Base-by-base conservation (phyloP, 2,329 filamentous ascomycete species). In the Xylaria arbuscula region DNA sequence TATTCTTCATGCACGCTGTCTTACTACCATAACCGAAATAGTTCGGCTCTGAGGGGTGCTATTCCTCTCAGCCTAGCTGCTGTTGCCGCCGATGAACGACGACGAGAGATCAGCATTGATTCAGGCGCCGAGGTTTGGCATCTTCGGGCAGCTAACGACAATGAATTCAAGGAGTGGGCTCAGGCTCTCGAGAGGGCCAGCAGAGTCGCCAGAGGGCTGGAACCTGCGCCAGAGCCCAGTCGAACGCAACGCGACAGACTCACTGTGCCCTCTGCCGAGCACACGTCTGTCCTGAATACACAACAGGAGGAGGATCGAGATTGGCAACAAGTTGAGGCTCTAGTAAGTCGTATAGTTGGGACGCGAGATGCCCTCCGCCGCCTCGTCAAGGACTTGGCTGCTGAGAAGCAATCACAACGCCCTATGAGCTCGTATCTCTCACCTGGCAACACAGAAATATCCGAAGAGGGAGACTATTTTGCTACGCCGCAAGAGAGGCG, bases 91-190 rank as follows among this genome's bases (percentile, higher is more conserved):
- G 94, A 97, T 77, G 93, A 96, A 78, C 89, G 92, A 76, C 89
- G 92, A 45, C 88, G 94, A 71, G 95, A 98, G 79, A 97, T 99
- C 62, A 97, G 92, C 50, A 96, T 99, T 66, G 96, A 99, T 78
- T 98, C 96, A 0, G 96, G 96, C 0, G 94, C 96, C 2, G 96
- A 99, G 80, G 90, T 99, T 32, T 99, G 96, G 96, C 96, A 98
- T 81, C 84, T 99, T 36, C 91, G 90, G 75, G 93, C 96, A 2
- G 88, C 87, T 58, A 97, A 93, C 74, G 88, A 89, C 58, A 92
- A 91, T 72, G 95, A 98, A 70, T 99, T 98, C 77, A 86, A 88
- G 55, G 91, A 92, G 19, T 99, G 96, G 96, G 93, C 91, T 56
- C 86, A 87, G 55, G 95, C 94, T 0, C 83, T 99, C 59, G 94